phyloP scores from a whole-genome alignment of 768 basidiomycete genomes.

The Vishniacozyma victoriae region DNA sequence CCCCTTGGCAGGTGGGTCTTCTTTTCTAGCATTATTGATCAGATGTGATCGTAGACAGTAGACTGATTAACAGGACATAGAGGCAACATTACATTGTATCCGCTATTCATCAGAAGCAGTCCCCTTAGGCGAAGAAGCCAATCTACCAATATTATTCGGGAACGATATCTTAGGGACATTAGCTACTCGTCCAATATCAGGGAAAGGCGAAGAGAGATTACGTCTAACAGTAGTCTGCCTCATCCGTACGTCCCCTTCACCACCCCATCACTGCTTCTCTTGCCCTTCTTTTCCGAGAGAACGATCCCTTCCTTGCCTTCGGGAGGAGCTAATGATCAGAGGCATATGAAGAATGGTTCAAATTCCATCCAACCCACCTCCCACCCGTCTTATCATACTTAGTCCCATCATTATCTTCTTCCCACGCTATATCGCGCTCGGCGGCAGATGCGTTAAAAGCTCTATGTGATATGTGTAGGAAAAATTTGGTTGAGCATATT shows the following conservation, averaged over 20 bases:
- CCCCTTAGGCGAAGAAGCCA: slow-evolving; percentile 54
- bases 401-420: slow-evolving; percentile 53
- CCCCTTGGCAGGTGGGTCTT: slow-evolving; percentile 63
- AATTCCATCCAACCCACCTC: slow-evolving; percentile 54
- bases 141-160: slow-evolving; percentile 57
- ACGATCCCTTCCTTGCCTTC: too few species aligned
- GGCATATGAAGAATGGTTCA: slow-evolving; percentile 48
- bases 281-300: too few species aligned
- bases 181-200: slow-evolving; percentile 48
- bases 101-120: slow-evolving; percentile 83
- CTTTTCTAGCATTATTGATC: neutral
- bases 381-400: slow-evolving; percentile 62
- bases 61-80: slow-evolving; percentile 60
- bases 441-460: slow-evolving; percentile 79
- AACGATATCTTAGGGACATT: slow-evolving; percentile 61
- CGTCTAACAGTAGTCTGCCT: slow-evolving; percentile 68
- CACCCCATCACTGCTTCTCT: neutral
- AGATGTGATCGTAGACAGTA: neutral
- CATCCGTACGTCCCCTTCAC: slow-evolving; percentile 57
- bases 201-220: slow-evolving; percentile 54
- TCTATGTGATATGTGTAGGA: slow-evolving; percentile 81
- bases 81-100: slow-evolving; percentile 79
- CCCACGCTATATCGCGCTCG: slow-evolving; percentile 45
- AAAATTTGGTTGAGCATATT: slow-evolving; percentile 76
- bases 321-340: slow-evolving; percentile 28